These are phyloP conservation scores for Blastocystis sp. DNA, from an alignment of 352 stramenopile species.

Conservation along the genomic window DNA sequence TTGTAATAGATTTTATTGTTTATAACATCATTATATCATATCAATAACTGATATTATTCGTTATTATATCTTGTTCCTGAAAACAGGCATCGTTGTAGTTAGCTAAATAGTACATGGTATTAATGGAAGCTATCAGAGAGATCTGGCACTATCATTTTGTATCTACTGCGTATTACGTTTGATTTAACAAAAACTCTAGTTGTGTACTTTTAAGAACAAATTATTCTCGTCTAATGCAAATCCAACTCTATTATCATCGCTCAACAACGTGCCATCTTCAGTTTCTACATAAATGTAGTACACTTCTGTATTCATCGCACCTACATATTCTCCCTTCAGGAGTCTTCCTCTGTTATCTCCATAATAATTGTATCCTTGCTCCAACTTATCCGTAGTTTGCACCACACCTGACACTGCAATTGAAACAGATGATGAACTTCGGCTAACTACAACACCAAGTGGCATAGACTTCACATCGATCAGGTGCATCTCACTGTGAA, in stretches of 20 bases:
- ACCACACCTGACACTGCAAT: slow-evolving; percentile 14
- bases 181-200: not conserved
- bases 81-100: no score
- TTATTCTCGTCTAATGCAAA: slow-evolving; percentile 46
- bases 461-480: slow-evolving; percentile 41
- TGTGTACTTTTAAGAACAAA: slow-evolving; percentile 60
- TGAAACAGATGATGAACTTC: not conserved
- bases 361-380: slow-evolving; percentile 32
- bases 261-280: slow-evolving; percentile 19
- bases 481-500: not conserved
- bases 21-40: not conserved
- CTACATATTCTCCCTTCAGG: slow-evolving; percentile 54
- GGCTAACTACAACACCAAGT: not conserved
- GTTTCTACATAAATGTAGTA: slow-evolving; percentile 56
- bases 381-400: not conserved
- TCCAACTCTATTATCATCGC: slow-evolving; percentile 51
- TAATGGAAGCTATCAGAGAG: no score
- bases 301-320: slow-evolving; percentile 39
- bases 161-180: no score
- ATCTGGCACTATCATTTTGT: no score
- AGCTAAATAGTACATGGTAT: no score
- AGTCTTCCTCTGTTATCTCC: slow-evolving; percentile 6
- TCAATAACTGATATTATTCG: no score
- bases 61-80: no score
- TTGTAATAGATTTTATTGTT: not conserved